Evolutionary conservation across 2,329 filamentous ascomycete species (phyloP), one percentile per base, ranked within the genome.

Genomic region (Ustilaginoidea virens): DNA sequence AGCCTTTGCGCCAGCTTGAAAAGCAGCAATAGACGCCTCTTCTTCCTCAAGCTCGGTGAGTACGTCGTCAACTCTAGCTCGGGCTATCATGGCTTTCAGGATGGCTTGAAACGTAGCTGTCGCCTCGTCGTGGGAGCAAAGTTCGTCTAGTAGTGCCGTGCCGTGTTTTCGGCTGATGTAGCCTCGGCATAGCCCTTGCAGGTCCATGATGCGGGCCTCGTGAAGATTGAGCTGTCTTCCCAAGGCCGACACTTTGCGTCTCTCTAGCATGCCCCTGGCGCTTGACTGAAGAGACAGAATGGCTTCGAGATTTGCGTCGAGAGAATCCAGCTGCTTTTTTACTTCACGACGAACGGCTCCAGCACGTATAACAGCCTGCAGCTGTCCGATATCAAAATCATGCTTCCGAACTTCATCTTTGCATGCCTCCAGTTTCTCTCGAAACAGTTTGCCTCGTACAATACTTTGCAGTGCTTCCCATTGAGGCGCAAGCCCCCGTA

Each of bases 41-140:
- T 92, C 74, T 30, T 77, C 77, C 34, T 92, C 82, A 2, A 96
- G 65, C 39, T 87, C 74, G 14, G 66, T 69, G 22, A 98, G 64
- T 2, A 83, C 59, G 25, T 73, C 67, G 12, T 80, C 83, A 28
- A 96, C 66, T 16, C 77, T 65, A 27, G 72, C 68, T 26, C 90
- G 74, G 23, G 80, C 60, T 37, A 92, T 64, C 66, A 92, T 80
- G 1, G 82, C 86, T 34, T 87, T 72, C 18, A 74, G 65, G 6
- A 86, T 57, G 17, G 74, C 73, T 52, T 98, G 90, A 3, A 94
- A 61, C 18, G 73, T 58, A 15, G 72, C 56, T 22, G 86, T 69
- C 35, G 74, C 68, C 0, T 71, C 60, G 21, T 77, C 71, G 40
- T 81, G 70, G 2, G 73, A 70, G 29, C 74, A 60, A 16, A 96